Evolutionary conservation across 345 rosid genomes (phyloP).

Genomic region (Eucalyptus paniculata): DNA sequence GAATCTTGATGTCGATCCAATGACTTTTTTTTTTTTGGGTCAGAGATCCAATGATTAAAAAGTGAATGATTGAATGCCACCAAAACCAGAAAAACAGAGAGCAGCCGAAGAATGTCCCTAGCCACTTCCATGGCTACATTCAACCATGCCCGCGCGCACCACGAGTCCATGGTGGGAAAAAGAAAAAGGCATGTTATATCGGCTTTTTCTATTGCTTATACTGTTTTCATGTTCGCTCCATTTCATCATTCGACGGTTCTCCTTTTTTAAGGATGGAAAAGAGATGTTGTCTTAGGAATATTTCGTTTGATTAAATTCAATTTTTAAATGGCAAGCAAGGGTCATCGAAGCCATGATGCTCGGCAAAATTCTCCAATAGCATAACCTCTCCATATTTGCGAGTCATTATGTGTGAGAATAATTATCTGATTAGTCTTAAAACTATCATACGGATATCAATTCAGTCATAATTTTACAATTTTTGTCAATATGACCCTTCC

Average conservation of each 20-base stretch:
- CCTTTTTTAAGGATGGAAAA: not conserved
- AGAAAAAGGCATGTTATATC: not conserved
- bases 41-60: not conserved
- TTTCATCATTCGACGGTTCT: not conserved
- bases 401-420: not conserved
- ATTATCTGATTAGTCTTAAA: not conserved
- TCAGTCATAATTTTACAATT: not conserved
- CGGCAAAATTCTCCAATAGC: not conserved
- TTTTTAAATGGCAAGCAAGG: not conserved
- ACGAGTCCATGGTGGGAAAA: not conserved
- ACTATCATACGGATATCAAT: not conserved
- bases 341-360: not conserved
- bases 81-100: not conserved
- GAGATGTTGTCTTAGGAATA: not conserved
- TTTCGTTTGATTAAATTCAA: not conserved
- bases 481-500: no score
- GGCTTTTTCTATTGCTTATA: not conserved
- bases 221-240: not conserved
- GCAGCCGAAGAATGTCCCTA: not conserved
- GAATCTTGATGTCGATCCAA: not conserved
- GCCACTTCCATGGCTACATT: not conserved
- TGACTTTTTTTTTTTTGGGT: not conserved
- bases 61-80: not conserved
- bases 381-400: not conserved
- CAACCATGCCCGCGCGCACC: not conserved